A percentile compares a stretch with the other conserved stretches of the same genome.
Conservation (phyloP, 176 grass and related monocot genomes). For the Oryza meyeriana region DNA sequence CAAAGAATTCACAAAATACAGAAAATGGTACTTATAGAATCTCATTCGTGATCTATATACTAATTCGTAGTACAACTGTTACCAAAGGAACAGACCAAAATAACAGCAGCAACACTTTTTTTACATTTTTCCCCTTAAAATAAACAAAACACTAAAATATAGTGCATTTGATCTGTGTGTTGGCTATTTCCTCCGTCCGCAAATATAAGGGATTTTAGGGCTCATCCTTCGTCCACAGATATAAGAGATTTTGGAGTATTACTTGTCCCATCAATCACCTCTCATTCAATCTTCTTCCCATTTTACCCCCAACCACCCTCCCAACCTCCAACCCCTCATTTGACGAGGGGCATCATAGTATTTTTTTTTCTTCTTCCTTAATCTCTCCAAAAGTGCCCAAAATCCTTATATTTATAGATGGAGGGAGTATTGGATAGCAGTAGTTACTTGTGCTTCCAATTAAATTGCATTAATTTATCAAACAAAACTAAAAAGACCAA, state of each 20-base stretch:
- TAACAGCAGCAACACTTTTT: neutral
- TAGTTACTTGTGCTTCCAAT: neutral
- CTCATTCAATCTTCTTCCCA: no score
- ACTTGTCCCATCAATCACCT: no score
- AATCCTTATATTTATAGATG: no score
- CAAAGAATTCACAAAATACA: neutral
- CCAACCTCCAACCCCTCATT: no score
- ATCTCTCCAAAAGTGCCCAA: no score
- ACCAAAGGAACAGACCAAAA: neutral
- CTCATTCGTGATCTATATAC: neutral
- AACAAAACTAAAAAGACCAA: neutral
- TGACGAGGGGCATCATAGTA: no score
- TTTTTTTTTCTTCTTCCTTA: no score
- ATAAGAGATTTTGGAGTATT: no score
- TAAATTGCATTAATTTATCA: neutral
- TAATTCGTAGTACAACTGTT: neutral
- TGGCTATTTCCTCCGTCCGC: no score
- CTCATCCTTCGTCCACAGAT: no score
- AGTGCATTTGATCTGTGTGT: neutral
- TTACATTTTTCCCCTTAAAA: neutral
- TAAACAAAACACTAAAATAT: constrained; percentile 5
- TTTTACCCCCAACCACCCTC: no score
- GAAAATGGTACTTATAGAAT: neutral
- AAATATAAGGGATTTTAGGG: no score
- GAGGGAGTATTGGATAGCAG: neutral